phyloP scores from a whole-genome alignment of 2,329 filamentous ascomycete species.

The Penicillium sp. region DNA sequence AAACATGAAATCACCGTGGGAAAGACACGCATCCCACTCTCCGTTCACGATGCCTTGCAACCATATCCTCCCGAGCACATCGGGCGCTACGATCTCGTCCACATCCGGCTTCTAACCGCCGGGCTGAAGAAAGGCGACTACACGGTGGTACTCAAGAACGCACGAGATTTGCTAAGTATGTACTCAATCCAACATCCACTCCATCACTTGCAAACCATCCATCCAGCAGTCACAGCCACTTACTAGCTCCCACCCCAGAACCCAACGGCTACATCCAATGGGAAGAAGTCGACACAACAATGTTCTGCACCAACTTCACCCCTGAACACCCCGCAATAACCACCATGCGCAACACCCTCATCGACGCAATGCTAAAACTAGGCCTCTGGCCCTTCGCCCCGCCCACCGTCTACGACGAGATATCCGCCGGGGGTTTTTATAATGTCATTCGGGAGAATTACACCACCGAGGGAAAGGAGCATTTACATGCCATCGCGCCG shows the following conservation, averaged over 20 bases:
- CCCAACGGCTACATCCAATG: conserved; percentile 32
- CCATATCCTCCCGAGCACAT: conserved; percentile 32
- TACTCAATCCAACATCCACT: background rate
- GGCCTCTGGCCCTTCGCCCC: conserved; percentile 17
- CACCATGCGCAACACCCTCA: conserved; percentile 10
- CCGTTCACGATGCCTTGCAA: conserved; percentile 28
- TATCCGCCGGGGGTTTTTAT: conserved; percentile 5
- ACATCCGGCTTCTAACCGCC: conserved; percentile 31
- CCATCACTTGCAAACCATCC: background rate
- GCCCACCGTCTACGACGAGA: conserved; percentile 15
- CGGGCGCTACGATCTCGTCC: conserved; percentile 35
- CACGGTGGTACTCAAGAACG: conserved; percentile 24
- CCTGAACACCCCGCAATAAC: conserved; percentile 13
- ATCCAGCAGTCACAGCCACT: too few relatives aligned
- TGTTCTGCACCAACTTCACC: conserved; percentile 18
- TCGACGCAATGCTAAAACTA: conserved; percentile 17
- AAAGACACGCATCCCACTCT: conserved; percentile 7
- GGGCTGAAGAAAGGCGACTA: conserved; percentile 30
- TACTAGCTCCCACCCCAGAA: conserved; percentile 6
- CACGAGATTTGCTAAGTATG: conserved; percentile 33
- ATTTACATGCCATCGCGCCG: conserved; percentile 13
- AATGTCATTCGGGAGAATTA: conserved; percentile 16
- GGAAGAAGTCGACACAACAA: conserved; percentile 28
- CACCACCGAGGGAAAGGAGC: conserved; percentile 14
- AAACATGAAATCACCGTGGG: conserved; percentile 14